phyloP scores from a whole-genome alignment of 306 rosid species.

The Luffa aegyptiaca region DNA sequence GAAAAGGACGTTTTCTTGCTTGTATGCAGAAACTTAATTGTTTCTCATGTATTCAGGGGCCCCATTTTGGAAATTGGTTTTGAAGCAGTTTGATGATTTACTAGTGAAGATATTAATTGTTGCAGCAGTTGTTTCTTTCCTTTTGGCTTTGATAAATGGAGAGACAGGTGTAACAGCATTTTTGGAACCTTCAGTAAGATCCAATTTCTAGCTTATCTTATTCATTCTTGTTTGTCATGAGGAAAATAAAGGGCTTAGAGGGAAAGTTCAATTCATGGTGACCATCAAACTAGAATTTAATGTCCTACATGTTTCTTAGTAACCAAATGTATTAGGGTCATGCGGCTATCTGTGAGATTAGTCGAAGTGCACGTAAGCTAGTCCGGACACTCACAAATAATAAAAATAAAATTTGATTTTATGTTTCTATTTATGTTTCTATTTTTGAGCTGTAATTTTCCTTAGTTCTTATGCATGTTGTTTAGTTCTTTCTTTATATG shows the following conservation, averaged over 20 bases:
- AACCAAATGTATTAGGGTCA: too few species aligned
- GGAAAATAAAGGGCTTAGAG: too few species aligned
- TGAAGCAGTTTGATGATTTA: slow-evolving; percentile 93
- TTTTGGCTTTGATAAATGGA: slow-evolving; percentile 80
- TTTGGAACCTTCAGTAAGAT: slow-evolving; percentile 95
- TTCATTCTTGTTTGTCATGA: not conserved
- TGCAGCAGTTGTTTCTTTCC: slow-evolving; percentile 76
- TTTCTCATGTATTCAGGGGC: slow-evolving; percentile 53
- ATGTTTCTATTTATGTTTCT: not conserved
- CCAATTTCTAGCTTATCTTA: not conserved
- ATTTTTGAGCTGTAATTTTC: not conserved
- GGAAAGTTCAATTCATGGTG: too few species aligned
- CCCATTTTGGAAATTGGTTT: slow-evolving; percentile 87
- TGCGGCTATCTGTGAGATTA: too few species aligned
- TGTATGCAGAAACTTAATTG: slow-evolving; percentile 12
- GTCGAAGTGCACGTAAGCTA: too few species aligned
- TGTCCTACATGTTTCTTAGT: too few species aligned
- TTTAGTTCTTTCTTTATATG: not conserved
- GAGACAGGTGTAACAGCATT: slow-evolving; percentile 91
- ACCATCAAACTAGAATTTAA: too few species aligned
- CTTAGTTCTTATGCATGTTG: not conserved
- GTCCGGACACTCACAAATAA: too few species aligned
- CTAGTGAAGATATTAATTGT: slow-evolving; percentile 88
- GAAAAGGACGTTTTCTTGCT: not conserved
- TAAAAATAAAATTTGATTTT: not conserved